Conservation (phyloP, 192 early-diverging fungal genomes). For the Coemansia sp. region DNA sequence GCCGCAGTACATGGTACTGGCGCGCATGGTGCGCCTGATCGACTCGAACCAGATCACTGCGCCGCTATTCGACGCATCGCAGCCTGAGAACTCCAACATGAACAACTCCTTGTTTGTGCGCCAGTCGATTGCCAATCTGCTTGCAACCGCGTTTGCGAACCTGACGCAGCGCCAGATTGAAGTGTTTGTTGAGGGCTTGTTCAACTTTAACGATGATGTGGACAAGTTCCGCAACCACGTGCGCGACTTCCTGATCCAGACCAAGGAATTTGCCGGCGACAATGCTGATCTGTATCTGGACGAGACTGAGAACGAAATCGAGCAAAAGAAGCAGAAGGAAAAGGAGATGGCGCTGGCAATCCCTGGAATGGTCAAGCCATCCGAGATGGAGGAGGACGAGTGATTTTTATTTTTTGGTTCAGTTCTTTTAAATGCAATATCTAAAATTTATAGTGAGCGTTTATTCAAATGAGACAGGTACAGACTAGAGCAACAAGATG, state of each 20-base stretch:
- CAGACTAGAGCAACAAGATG: too few relatives aligned
- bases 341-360: constrained; percentile 79
- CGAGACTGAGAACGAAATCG: constrained; percentile 84
- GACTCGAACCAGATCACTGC: constrained; percentile 78
- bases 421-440: background rate
- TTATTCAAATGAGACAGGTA: too few relatives aligned
- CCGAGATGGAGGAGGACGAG: constrained; percentile 63
- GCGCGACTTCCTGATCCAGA: constrained; percentile 93
- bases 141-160: constrained; percentile 90
- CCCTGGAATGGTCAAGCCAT: constrained; percentile 97
- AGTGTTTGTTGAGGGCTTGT: constrained; percentile 83
- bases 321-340: constrained; percentile 74
- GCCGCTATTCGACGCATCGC: constrained; percentile 79
- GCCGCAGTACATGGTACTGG: constrained; percentile 85
- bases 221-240: constrained; percentile 89
- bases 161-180: constrained; percentile 83
- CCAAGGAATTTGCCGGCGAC: constrained; percentile 92
- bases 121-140: constrained; percentile 80
- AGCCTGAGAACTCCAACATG: constrained; percentile 70
- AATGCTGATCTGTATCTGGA: constrained; percentile 84
- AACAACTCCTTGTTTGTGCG: constrained; percentile 79
- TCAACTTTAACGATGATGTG: constrained; percentile 77
- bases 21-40: constrained; percentile 85
- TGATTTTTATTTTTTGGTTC: constrained; percentile 15
- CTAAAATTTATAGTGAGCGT: background rate